A percentile compares a stretch with the other conserved stretches of the same genome.
phyloP scores from a whole-genome alignment of 495 filamentous ascomycete species.

The Letharia lupina region DNA sequence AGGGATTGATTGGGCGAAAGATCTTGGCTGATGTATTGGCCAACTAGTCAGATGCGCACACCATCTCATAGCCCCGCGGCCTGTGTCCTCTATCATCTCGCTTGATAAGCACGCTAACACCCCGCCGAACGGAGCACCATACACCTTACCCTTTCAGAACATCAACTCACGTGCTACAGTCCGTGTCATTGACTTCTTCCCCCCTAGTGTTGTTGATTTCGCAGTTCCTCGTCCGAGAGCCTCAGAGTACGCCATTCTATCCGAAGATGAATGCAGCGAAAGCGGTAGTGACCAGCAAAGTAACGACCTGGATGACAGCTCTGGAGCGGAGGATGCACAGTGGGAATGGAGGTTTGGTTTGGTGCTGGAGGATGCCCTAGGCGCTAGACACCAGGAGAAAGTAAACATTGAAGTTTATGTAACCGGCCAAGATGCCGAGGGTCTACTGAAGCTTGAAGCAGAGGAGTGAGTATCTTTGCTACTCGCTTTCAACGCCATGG shows the following conservation, averaged over 20 bases:
- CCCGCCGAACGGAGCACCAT: conserved; percentile 38
- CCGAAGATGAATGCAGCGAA: conserved; percentile 32
- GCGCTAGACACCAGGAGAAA: conserved; percentile 29
- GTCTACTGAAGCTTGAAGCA: conserved; percentile 58
- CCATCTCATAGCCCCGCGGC: conserved; percentile 26
- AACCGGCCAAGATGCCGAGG: conserved; percentile 53
- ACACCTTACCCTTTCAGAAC: conserved; percentile 60
- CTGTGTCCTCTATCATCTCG: conserved; percentile 38
- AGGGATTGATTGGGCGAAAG: background rate
- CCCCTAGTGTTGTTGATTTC: conserved; percentile 65
- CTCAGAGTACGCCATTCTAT: conserved; percentile 41
- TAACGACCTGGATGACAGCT: conserved; percentile 17
- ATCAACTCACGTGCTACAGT: conserved; percentile 57
- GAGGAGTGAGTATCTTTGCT: conserved; percentile 46
- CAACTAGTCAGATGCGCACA: conserved; percentile 30
- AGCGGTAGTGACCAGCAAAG: conserved; percentile 28
- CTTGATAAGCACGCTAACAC: conserved; percentile 36
- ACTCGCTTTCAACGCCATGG: conserved; percentile 4
- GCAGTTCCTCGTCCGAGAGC: conserved; percentile 40
- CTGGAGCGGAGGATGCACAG: conserved; percentile 18
- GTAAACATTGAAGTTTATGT: conserved; percentile 56
- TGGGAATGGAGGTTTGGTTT: conserved; percentile 81
- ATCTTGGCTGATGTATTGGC: conserved; percentile 22
- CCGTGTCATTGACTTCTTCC: conserved; percentile 76
- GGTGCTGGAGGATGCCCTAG: conserved; percentile 53